Evolutionary conservation across 2,329 filamentous ascomycete species (phyloP).

Genomic region (Exophiala viscosa): DNA sequence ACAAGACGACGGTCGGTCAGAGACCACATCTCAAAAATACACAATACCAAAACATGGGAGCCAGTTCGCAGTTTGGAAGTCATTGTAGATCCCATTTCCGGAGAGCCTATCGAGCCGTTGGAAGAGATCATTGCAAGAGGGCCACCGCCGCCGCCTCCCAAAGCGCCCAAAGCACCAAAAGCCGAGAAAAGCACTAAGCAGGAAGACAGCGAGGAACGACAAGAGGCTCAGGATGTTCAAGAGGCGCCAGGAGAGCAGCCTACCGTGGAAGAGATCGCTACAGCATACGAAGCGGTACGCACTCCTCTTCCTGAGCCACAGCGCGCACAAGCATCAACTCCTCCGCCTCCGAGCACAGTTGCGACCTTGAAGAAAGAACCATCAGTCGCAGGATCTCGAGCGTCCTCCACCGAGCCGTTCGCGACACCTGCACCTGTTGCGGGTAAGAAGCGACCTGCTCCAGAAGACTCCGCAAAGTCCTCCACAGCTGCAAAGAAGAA

Average conservation of each 20-base stretch:
- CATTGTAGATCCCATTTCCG: constrained; percentile 26
- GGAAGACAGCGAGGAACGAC: constrained; percentile 4
- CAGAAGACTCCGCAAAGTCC: constrained; percentile 16
- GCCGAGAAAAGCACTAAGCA: constrained; percentile 13
- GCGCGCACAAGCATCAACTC: neutral
- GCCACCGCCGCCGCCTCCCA: constrained; percentile 23
- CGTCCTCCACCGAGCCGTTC: constrained; percentile 20
- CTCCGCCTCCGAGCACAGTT: constrained; percentile 1
- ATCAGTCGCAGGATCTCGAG: constrained; percentile 20
- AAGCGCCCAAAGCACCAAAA: constrained; percentile 14
- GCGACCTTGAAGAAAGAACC: constrained; percentile 21
- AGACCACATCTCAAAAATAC: constrained; percentile 30
- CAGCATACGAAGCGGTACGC: neutral
- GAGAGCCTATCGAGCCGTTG: constrained; percentile 27
- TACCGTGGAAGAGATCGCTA: neutral
- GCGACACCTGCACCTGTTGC: constrained; percentile 21
- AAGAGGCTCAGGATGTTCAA: neutral
- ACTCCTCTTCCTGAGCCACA: constrained; percentile 1
- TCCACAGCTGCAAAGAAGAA: constrained; percentile 26
- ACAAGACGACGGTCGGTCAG: constrained; percentile 27
- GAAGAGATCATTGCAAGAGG: constrained; percentile 28
- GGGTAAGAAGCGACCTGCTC: constrained; percentile 27
- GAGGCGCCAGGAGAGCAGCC: constrained; percentile 5
- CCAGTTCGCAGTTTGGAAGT: constrained; percentile 26
- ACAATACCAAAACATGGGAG: constrained; percentile 28